Conservation (phyloP, 2,329 filamentous ascomycete genomes). For the Calonectria crousiana region DNA sequence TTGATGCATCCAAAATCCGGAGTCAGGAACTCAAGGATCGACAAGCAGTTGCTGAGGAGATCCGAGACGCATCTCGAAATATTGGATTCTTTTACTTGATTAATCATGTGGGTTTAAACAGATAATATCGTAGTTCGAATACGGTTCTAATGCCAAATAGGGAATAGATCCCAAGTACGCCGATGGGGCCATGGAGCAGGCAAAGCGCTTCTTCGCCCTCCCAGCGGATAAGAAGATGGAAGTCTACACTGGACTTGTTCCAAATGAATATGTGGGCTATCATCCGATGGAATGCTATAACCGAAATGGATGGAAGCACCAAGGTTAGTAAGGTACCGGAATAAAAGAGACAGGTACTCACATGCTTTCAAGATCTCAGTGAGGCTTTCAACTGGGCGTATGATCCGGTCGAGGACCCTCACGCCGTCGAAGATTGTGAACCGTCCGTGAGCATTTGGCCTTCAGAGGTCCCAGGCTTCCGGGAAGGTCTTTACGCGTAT, state of each 20-base stretch:
- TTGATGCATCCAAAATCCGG: slow-evolving; percentile 57
- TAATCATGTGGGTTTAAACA: slow-evolving; percentile 43
- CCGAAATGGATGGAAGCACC: slow-evolving; percentile 52
- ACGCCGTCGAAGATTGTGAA: slow-evolving; percentile 43
- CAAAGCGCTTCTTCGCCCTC: slow-evolving; percentile 56
- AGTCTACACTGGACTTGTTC: slow-evolving; percentile 55
- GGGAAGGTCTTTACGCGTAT: slow-evolving; percentile 46
- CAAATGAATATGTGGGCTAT: slow-evolving; percentile 50
- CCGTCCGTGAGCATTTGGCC: slow-evolving; percentile 46
- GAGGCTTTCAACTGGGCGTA: slow-evolving; percentile 52
- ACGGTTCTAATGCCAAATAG: slow-evolving; percentile 13
- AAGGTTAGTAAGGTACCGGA: slow-evolving; percentile 35
- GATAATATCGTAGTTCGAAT: slow-evolving; percentile 2
- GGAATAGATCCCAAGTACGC: slow-evolving; percentile 46
- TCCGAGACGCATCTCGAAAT: slow-evolving; percentile 54
- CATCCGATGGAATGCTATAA: slow-evolving; percentile 55
- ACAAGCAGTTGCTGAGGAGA: slow-evolving; percentile 52
- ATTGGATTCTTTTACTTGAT: slow-evolving; percentile 60
- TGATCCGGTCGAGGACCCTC: slow-evolving; percentile 45
- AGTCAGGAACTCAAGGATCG: slow-evolving; percentile 50
- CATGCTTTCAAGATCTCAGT: slow-evolving; percentile 42
- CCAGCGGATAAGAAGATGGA: slow-evolving; percentile 59
- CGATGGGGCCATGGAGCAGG: slow-evolving; percentile 50
- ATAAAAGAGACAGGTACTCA: slow-evolving; percentile 18
- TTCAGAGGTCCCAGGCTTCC: slow-evolving; percentile 49